phyloP scores from a whole-genome alignment of 2,329 filamentous ascomycete genomes.

The Xylariaceae sp. region DNA sequence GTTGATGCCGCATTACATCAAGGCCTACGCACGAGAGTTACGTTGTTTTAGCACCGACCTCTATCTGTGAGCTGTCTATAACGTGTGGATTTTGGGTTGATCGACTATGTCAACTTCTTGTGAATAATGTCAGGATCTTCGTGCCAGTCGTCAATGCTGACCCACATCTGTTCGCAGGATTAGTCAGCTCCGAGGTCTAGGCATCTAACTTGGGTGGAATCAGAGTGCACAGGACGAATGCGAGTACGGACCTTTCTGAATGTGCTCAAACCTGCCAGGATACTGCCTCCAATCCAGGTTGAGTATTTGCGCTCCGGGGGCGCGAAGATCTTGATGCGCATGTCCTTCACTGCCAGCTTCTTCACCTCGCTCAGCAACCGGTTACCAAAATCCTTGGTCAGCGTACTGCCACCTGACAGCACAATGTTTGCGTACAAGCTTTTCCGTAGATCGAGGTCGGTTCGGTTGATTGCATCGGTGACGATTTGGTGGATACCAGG shows the following conservation, averaged over 20 bases:
- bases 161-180: conserved; percentile 75
- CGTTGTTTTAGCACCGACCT: background rate
- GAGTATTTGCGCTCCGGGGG: conserved; percentile 97
- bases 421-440: conserved; percentile 95
- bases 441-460: conserved; percentile 93
- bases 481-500: conserved; percentile 97
- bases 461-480: conserved; percentile 90
- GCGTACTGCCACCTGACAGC: conserved; percentile 88
- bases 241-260: conserved; percentile 79
- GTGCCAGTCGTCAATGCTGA: conserved; percentile 99
- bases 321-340: conserved; percentile 99
- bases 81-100: too few relatives aligned
- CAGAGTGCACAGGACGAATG: background rate
- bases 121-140: conserved; percentile 99
- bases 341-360: conserved; percentile 91
- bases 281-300: conserved; percentile 98
- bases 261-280: conserved; percentile 91
- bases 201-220: too few relatives aligned
- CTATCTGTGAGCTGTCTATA: background rate
- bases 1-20: background rate
- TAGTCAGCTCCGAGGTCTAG: background rate
- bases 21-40: background rate
- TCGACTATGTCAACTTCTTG: conserved; percentile 90
- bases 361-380: conserved; percentile 88
- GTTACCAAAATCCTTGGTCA: conserved; percentile 96